Base-by-base conservation (phyloP, 2,329 filamentous ascomycete genomes). In the Coniosporium tulheliwenetii region DNA sequence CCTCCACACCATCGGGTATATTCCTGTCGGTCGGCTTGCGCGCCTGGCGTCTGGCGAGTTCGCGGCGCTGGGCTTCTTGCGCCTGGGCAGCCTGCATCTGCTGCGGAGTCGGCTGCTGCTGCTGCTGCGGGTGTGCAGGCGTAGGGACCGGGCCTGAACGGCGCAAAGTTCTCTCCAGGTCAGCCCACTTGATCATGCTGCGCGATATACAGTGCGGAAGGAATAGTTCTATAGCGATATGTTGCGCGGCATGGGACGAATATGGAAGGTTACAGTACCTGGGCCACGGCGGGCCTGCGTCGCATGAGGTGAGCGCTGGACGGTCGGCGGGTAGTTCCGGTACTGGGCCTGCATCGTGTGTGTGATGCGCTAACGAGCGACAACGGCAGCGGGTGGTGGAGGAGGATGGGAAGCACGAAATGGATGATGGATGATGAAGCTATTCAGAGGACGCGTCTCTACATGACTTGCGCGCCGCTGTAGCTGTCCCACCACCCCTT, bases 1-100 rank as follows among this genome's bases (percentile, higher is more conserved):
- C 79, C 51, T 93, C 87, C 36, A 94, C 72, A 42, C 85, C 86
- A 48, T 96, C 87, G 33, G 91, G 87, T 19, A 98, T 77, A 52
- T 85, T 91, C 70, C 85, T 93, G 62, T 98, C 91, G 43, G 86
- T 95, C 1, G 91, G 91, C 62, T 89, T 93, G 56, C 79, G 78
- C 55, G 84, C 85, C 50, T 85, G 78, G 45, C 86, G 77, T 60
- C 87, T 85, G 37, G 81, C 78, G 47, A 76, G 69, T 57, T 84
- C 79, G 49, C 69, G 71, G 36, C 75, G 74, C 48, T 69, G 62
- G 41, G 58, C 49, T 38, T 62, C 60, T 45, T 62, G 63, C 43
- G 61, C 58, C 43, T 64, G 58, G 46, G 67, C 63, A 42, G 60
- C 60, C 42, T 67, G 63, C 41, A 66, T 55, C 47, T 67, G 65